A percentile compares a stretch with the other conserved stretches of the same genome.
phyloP scores from a whole-genome alignment of 2,329 filamentous ascomycete genomes.

The Ramularia endophylla region DNA sequence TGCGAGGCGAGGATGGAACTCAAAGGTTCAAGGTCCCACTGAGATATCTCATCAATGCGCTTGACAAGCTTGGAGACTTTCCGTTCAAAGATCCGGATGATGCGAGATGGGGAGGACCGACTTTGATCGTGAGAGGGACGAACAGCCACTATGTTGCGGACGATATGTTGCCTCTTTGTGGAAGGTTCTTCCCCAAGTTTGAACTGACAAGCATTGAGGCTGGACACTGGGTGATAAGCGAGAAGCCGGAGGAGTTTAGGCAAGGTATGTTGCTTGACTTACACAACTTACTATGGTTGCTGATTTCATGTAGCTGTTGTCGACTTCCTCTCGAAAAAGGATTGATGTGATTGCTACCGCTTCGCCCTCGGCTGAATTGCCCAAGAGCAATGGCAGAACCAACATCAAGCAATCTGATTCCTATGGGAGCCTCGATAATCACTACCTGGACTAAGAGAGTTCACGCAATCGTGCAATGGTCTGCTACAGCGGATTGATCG shows the following conservation, averaged over 20 bases:
- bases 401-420: too few species aligned
- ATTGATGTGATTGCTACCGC: conserved; percentile 23
- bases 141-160: conserved; percentile 74
- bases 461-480: too few species aligned
- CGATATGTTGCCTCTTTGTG: conserved; percentile 71
- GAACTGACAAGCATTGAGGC: conserved; percentile 66
- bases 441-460: too few species aligned
- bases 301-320: conserved; percentile 48
- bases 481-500: too few species aligned
- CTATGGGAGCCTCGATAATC: too few species aligned
- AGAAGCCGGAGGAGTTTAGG: conserved; percentile 74
- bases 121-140: conserved; percentile 74
- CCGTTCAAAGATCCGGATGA: conserved; percentile 70
- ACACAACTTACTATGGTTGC: conserved; percentile 1
- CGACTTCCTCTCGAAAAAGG: conserved; percentile 55
- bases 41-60: conserved; percentile 57
- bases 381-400: too few species aligned
- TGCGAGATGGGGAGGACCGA: conserved; percentile 65
- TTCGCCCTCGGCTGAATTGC: too few species aligned
- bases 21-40: conserved; percentile 78
- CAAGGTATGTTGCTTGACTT: conserved; percentile 49
- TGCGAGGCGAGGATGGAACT: conserved; percentile 49
- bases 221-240: conserved; percentile 87
- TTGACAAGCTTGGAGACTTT: conserved; percentile 80
- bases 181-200: conserved; percentile 76